A percentile compares a stretch with the other conserved stretches of the same genome.
Evolutionary conservation across 352 stramenopile genomes (phyloP).

Genomic region (Halophytophthora batemanensis): DNA sequence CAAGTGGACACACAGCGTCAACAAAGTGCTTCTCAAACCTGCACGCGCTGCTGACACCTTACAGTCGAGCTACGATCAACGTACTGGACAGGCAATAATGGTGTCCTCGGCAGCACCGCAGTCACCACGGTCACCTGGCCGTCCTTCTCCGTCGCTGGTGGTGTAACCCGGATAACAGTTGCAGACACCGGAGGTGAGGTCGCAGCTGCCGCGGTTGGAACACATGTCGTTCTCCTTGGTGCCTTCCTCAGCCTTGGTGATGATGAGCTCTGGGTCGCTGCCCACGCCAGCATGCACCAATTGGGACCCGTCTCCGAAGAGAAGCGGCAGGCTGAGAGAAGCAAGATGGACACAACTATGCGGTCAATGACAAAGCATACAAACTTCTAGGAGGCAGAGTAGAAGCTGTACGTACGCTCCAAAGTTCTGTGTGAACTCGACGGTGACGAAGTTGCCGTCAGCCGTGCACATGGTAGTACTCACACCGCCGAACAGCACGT

Average conservation of each 20-base stretch:
- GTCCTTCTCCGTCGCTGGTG: conserved; percentile 57
- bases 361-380: neutral
- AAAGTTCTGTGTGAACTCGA: conserved; percentile 84
- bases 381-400: neutral
- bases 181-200: conserved; percentile 79
- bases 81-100: conserved; percentile 51
- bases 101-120: conserved; percentile 51
- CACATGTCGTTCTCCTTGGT: conserved; percentile 90
- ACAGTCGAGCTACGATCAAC: neutral
- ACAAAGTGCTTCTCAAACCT: neutral
- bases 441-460: conserved; percentile 63
- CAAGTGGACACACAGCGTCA: neutral
- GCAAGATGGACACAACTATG: neutral
- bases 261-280: conserved; percentile 34
- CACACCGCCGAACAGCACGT: conserved; percentile 54
- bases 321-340: conserved; percentile 41
- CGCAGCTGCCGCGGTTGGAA: conserved; percentile 67
- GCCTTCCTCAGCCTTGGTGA: conserved; percentile 65
- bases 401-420: conserved; percentile 35
- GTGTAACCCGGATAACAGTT: conserved; percentile 82
- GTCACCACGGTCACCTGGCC: conserved; percentile 59
- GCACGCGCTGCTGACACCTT: no score
- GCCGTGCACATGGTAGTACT: conserved; percentile 59
- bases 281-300: conserved; percentile 58
- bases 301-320: conserved; percentile 67